Evolutionary conservation across 192 early-diverging fungal species (phyloP), one percentile per base, ranked within the genome.

Genomic region (Haplosporangium gracile): DNA sequence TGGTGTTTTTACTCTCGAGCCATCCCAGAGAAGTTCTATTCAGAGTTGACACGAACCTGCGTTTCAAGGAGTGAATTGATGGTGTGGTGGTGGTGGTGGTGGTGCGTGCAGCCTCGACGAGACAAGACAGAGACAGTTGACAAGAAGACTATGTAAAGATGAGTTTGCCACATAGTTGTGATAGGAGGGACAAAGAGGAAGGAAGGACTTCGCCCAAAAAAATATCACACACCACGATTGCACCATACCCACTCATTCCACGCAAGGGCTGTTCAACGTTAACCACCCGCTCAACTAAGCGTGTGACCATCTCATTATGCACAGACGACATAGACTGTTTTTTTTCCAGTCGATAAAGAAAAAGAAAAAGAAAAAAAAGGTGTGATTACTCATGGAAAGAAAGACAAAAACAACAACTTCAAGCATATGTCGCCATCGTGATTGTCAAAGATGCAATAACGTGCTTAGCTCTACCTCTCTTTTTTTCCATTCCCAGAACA

Each of bases 371-470:
- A 75, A 49, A 36, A 36, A 29, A 55, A 75, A 53, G 74, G 60
- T 63, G 60, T 32, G 60, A 65, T 65, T 65, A 32, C 60, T 32
- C 60, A 65, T 34, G 60, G 26, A 65, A 65, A 65, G 3, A 8
- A 29, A 26, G 13, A 74, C 16, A 51, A 22, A 16, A 51, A 51
- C 11, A 49, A 51, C 49, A 45, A 36, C 29, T 5, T 34, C 38
- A 53, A 49, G 40, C 18, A 42, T 22, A 74, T 74, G 43, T 39
- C 74, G 55, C 74, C 74, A 75, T 75, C 34, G 53, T 57, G 53
- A 57, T 57, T 39, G 18, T 20, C 40, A 71, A 42, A 38, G 36
- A 10, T 36, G 11, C 13, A 75, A 75, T 63, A 75, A 75, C 74
- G 55, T 75, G 74, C 36, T 75, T 75, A 34, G 49, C 16, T 40